phyloP scores from a whole-genome alignment of 805 yeast genomes.

The Kodamaea hsintzibuensis region DNA sequence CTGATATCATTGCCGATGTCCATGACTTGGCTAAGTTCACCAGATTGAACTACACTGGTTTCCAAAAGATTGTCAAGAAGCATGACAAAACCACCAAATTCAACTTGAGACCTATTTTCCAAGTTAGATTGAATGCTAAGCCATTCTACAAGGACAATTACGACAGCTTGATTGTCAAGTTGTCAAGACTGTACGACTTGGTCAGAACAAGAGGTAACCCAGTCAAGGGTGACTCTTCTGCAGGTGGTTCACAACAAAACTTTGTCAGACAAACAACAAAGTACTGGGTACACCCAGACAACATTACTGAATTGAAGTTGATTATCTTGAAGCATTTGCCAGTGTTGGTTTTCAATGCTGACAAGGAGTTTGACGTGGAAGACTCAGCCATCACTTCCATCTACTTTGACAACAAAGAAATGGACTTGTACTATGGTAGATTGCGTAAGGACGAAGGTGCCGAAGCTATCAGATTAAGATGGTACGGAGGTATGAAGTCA shows the following conservation, averaged over 20 bases:
- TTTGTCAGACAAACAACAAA: constrained; percentile 98
- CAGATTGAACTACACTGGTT: constrained; percentile 92
- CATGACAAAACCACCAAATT: constrained; percentile 84
- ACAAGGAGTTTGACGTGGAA: constrained; percentile 91
- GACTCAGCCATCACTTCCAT: constrained; percentile 97
- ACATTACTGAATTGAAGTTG: constrained; percentile 92
- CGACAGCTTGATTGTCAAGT: constrained; percentile 83
- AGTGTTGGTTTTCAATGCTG: constrained; percentile 92
- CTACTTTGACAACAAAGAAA: constrained; percentile 84
- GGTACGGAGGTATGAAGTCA: constrained; percentile 98
- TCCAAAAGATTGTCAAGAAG: constrained; percentile 93
- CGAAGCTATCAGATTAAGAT: constrained; percentile 94
- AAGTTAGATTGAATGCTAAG: constrained; percentile 87
- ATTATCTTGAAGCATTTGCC: constrained; percentile 93
- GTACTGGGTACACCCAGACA: constrained; percentile 99
- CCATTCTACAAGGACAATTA: constrained; percentile 96
- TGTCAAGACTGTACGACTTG: constrained; percentile 84
- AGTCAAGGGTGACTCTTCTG: constrained; percentile 88
- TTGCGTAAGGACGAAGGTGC: constrained; percentile 97
- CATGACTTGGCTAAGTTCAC: constrained; percentile 95
- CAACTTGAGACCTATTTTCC: constrained; percentile 86
- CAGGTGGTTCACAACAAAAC: constrained; percentile 98
- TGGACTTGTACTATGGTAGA: constrained; percentile 93
- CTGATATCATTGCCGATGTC: constrained; percentile 92
- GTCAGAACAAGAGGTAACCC: constrained; percentile 97